Percentiles rank a stretch among this genome's conserved stretches.
Evolutionary conservation across 2,329 filamentous ascomycete species (phyloP).

Genomic region (Hypoxylon sp.): DNA sequence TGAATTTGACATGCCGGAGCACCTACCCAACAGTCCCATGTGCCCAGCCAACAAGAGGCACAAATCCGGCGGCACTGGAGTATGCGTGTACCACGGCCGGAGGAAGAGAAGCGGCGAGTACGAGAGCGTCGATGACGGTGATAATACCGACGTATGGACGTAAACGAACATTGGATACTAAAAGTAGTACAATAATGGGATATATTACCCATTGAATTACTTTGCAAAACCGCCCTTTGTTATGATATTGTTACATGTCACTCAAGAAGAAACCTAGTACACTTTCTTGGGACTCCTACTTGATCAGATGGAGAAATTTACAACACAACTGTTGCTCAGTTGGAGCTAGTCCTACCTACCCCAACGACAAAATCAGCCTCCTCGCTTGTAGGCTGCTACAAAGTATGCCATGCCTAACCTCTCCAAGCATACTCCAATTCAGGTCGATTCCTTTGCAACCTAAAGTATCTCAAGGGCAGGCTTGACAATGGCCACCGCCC

Average conservation of each 20-base stretch:
- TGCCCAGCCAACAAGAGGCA: constrained; percentile 65
- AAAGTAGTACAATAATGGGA: constrained; percentile 1
- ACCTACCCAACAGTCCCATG: constrained; percentile 66
- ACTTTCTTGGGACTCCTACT: constrained; percentile 1
- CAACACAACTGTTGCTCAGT: constrained; percentile 2
- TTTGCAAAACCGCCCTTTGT: constrained; percentile 10
- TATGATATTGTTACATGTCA: constrained; percentile 24
- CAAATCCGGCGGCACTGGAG: constrained; percentile 60
- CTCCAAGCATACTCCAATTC: constrained; percentile 15
- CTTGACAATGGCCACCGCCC: constrained; percentile 5
- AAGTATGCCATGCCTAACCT: constrained; percentile 4
- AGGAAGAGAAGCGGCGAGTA: constrained; percentile 44
- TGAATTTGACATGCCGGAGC: constrained; percentile 66
- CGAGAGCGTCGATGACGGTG: constrained; percentile 42
- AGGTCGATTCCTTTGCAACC: constrained; percentile 1
- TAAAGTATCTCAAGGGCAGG: constrained; percentile 19
- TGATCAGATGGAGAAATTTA: constrained; percentile 12
- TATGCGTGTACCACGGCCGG: constrained; percentile 67
- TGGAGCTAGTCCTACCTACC: neutral
- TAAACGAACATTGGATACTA: constrained; percentile 1
- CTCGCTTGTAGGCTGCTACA: neutral
- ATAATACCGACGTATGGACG: constrained; percentile 31
- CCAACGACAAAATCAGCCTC: constrained; percentile 18
- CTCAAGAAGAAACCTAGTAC: neutral
- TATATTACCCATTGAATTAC: neutral